phyloP scores from a whole-genome alignment of 202 grass and related monocot genomes.

The Panicum virgatum region DNA sequence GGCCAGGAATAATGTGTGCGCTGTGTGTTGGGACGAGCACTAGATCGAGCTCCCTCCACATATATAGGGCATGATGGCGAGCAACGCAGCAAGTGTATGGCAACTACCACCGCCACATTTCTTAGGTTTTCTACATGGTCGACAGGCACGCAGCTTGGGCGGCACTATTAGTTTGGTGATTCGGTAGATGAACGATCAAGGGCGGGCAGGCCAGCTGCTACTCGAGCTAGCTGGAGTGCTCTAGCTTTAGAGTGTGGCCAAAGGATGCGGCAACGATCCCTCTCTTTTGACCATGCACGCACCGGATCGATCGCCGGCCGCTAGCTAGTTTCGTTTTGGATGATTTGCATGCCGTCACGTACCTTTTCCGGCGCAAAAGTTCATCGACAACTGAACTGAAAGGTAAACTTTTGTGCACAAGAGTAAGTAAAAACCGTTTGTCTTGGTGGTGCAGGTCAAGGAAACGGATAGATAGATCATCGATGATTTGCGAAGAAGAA shows the following conservation, averaged over 20 bases:
- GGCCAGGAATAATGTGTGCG: not conserved
- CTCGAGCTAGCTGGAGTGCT: slow-evolving; percentile 43
- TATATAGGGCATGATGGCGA: slow-evolving; percentile 42
- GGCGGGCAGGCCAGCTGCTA: slow-evolving; percentile 27
- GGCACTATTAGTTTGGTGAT: slow-evolving; percentile 58
- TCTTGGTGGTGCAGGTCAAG: not conserved
- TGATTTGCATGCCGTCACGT: slow-evolving; percentile 19
- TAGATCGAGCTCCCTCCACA: not conserved
- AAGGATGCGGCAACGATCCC: slow-evolving; percentile 45
- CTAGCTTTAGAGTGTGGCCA: slow-evolving; percentile 66
- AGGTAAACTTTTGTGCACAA: not conserved
- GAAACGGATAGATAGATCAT: not conserved
- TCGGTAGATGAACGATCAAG: slow-evolving; percentile 59
- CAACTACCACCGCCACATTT: slow-evolving; percentile 53
- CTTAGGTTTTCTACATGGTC: slow-evolving; percentile 1
- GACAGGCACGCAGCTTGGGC: slow-evolving; percentile 37
- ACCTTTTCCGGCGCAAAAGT: no score
- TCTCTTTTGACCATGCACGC: slow-evolving; percentile 45
- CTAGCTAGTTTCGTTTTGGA: slow-evolving; percentile 25
- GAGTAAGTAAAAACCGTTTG: not conserved
- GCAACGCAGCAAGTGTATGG: not conserved
- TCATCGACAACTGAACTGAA: slow-evolving; percentile 21
- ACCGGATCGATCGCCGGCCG: not conserved
- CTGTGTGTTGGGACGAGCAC: slow-evolving; percentile 1
- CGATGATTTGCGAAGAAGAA: not conserved